A percentile compares a stretch with the other conserved stretches of the same genome.
phyloP scores from a whole-genome alignment of 2,329 filamentous ascomycete genomes.

The Fusarium sp. region DNA sequence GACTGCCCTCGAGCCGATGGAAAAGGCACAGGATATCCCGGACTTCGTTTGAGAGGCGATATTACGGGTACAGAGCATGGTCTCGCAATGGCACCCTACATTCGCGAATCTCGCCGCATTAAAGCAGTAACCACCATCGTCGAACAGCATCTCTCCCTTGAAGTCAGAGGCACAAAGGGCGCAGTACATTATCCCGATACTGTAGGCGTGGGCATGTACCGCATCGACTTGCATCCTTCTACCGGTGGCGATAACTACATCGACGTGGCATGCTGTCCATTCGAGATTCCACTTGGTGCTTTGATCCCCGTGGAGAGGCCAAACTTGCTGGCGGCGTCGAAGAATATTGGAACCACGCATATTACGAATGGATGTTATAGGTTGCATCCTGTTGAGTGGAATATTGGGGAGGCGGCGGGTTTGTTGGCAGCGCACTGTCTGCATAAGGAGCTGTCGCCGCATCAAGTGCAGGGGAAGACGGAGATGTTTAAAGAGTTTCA shows the following conservation, averaged over 20 bases:
- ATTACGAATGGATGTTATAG: constrained; percentile 46
- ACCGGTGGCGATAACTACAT: constrained; percentile 47
- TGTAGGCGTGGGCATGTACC: constrained; percentile 46
- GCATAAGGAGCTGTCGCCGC: constrained; percentile 27
- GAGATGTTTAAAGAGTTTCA: constrained; percentile 14
- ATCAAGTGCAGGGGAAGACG: constrained; percentile 32
- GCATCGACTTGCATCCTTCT: constrained; percentile 44
- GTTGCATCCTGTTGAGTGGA: constrained; percentile 46
- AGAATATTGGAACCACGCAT: constrained; percentile 46
- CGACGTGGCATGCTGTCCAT: constrained; percentile 45
- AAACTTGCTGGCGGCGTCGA: constrained; percentile 42
- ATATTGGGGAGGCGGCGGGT: constrained; percentile 43
- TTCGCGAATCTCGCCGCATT: constrained; percentile 44
- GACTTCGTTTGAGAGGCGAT: constrained; percentile 42
- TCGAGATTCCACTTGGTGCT: constrained; percentile 43
- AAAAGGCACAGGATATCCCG: constrained; percentile 39
- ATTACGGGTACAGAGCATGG: constrained; percentile 44
- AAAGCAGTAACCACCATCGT: constrained; percentile 41
- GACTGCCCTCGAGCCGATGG: constrained; percentile 43
- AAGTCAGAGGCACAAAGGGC: constrained; percentile 30
- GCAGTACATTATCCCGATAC: constrained; percentile 42
- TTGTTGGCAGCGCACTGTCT: constrained; percentile 43
- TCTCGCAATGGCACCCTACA: constrained; percentile 44
- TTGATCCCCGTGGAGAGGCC: constrained; percentile 33
- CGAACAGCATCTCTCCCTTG: constrained; percentile 43